Conservation (phyloP, 306 rosid genomes). For the Heteromeles arbutifolia region DNA sequence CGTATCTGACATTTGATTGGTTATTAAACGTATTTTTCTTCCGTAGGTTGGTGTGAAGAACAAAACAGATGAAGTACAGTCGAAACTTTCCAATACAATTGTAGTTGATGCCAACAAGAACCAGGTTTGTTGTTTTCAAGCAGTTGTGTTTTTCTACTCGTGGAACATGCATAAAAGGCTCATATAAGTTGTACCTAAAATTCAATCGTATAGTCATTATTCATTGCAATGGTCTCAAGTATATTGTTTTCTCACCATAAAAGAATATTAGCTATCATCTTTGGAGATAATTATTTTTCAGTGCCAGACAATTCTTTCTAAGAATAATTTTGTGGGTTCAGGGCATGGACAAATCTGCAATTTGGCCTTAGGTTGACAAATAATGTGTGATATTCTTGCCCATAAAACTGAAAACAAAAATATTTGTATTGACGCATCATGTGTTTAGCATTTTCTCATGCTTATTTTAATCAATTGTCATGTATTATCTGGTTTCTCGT, state of each 20-base stretch:
- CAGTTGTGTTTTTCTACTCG: background rate
- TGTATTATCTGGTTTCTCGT: background rate
- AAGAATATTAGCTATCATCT: background rate
- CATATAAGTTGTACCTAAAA: background rate
- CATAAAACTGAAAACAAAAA: background rate
- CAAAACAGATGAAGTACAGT: constrained; percentile 79
- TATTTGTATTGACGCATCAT: background rate
- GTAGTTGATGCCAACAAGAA: constrained; percentile 74
- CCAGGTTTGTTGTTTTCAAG: constrained; percentile 48
- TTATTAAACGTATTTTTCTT: background rate
- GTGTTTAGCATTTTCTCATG: background rate
- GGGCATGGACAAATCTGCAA: background rate
- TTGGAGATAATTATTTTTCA: background rate
- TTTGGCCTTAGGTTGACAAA: background rate
- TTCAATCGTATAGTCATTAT: background rate
- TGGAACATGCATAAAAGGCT: background rate
- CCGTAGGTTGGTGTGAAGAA: constrained; percentile 79
- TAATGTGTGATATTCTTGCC: background rate
- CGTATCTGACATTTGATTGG: background rate
- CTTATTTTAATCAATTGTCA: background rate
- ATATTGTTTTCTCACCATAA: background rate
- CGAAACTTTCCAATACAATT: constrained; percentile 66
- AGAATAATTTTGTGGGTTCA: background rate
- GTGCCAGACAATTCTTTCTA: background rate
- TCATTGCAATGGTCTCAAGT: background rate